A percentile compares a stretch with the other conserved stretches of the same genome.
Evolutionary conservation across 2,329 filamentous ascomycete genomes (phyloP).

Genomic region (Gaeumannomyces tritici): DNA sequence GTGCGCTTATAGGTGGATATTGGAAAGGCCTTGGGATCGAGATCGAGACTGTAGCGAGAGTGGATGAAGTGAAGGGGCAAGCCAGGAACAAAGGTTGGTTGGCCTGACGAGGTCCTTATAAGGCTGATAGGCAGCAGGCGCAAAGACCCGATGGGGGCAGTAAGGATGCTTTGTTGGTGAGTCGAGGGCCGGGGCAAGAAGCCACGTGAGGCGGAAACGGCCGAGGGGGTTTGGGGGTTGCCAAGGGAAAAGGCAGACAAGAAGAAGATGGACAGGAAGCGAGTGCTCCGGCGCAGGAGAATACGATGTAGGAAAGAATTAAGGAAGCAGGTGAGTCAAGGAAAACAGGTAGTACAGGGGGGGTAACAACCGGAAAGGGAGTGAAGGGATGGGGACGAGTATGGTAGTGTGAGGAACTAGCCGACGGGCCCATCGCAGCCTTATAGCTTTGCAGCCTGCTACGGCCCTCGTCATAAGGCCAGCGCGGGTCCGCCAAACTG

Average conservation of each 20-base stretch:
- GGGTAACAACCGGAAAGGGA: conserved; percentile 1
- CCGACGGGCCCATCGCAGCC: conserved; percentile 25
- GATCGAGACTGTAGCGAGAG: no score
- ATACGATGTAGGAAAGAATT: neutral
- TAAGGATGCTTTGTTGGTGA: no score
- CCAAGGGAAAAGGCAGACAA: neutral
- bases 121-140: no score
- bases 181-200: no score
- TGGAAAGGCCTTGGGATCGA: no score
- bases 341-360: conserved; percentile 1
- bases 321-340: conserved; percentile 2
- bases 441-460: conserved; percentile 38
- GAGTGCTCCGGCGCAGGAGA: neutral
- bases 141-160: no score
- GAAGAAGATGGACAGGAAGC: neutral
- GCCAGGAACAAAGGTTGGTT: no score
- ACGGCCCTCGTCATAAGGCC: conserved; percentile 17
- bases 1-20: no score
- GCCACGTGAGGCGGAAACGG: no score
- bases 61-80: no score
- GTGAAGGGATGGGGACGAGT: conserved; percentile 1
- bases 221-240: no score
- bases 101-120: no score
- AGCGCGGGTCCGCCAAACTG: conserved; percentile 19
- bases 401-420: neutral